Evolutionary conservation across 306 rosid genomes (phyloP).

Genomic region (Elaeagnus macrophylla): DNA sequence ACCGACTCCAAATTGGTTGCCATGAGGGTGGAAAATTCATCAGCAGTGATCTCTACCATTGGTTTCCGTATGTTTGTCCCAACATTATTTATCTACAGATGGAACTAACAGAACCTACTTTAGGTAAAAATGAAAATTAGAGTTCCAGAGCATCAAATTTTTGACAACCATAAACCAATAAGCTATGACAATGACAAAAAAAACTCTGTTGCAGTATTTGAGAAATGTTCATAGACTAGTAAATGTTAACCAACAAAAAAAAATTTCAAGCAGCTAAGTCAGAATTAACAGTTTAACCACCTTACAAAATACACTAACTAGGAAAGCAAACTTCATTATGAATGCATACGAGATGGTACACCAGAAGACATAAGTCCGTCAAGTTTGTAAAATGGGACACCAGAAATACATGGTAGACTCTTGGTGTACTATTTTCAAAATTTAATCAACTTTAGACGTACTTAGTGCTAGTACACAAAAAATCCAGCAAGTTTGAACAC

Average conservation of each 20-base stretch:
- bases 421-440: too few relatives aligned
- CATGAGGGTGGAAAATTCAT: constrained; percentile 53
- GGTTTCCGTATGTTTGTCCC: constrained; percentile 76
- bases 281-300: neutral
- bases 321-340: neutral
- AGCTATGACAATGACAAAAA: neutral
- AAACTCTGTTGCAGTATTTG: neutral
- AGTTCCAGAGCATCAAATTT: neutral
- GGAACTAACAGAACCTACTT: neutral
- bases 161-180: neutral
- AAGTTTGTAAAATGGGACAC: too few relatives aligned
- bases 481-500: too few relatives aligned
- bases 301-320: neutral
- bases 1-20: constrained; percentile 65
- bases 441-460: too few relatives aligned
- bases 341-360: neutral
- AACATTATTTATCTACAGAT: constrained; percentile 39
- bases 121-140: neutral
- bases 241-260: neutral
- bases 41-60: constrained; percentile 43
- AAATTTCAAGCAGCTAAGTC: too few relatives aligned
- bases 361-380: too few relatives aligned
- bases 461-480: too few relatives aligned
- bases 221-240: neutral
- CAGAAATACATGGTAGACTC: too few relatives aligned